Evolutionary conservation across 2,329 filamentous ascomycete genomes (phyloP).

Genomic region (Penicillium sp.): DNA sequence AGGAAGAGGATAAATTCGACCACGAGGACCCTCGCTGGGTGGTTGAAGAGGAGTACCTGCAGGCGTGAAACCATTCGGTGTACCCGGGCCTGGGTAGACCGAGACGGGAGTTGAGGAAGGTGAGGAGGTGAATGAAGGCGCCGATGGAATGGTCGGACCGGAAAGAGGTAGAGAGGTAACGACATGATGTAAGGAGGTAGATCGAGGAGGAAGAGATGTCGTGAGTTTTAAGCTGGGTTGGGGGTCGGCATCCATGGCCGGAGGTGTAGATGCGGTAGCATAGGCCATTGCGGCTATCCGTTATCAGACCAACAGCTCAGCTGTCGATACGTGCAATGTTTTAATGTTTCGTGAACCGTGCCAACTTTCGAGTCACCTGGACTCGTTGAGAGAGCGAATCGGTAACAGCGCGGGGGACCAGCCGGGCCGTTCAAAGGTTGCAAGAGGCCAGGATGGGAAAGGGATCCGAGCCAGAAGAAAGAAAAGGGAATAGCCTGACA

Average conservation of each 20-base stretch:
- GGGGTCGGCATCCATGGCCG: constrained; percentile 41
- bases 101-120: constrained; percentile 35
- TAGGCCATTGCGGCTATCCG: constrained; percentile 41
- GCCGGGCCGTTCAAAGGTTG: constrained; percentile 32
- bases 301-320: constrained; percentile 34
- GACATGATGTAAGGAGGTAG: constrained; percentile 40
- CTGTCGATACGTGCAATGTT: constrained; percentile 32
- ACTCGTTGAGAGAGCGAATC: constrained; percentile 38
- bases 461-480: constrained; percentile 36
- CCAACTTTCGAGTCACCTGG: constrained; percentile 44
- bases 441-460: constrained; percentile 29
- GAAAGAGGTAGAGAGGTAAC: constrained; percentile 32
- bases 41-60: constrained; percentile 38
- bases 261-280: constrained; percentile 37
- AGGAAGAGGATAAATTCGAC: constrained; percentile 31
- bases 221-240: constrained; percentile 39
- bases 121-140: constrained; percentile 34
- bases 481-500: constrained; percentile 35
- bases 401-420: constrained; percentile 32
- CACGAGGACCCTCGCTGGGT: constrained; percentile 37
- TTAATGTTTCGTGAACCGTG: constrained; percentile 33
- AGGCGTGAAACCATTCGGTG: constrained; percentile 40
- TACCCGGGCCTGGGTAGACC: constrained; percentile 27
- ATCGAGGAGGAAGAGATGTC: constrained; percentile 34
- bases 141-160: constrained; percentile 29